phyloP scores from a whole-genome alignment of 805 yeast species.

The Lipomyces starkeyi region DNA sequence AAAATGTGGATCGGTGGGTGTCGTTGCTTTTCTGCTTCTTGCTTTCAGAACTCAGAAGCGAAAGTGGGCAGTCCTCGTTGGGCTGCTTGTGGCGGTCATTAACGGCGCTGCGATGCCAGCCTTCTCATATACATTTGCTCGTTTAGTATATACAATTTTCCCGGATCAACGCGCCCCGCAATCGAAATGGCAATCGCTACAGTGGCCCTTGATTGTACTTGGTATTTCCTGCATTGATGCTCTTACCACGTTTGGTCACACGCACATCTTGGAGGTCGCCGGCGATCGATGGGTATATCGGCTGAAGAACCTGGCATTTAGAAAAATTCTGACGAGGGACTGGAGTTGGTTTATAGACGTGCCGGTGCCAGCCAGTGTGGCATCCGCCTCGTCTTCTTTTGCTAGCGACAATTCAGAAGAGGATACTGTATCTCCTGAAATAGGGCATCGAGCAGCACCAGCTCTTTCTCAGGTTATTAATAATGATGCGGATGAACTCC shows the following conservation, averaged over 20 bases:
- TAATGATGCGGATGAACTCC: slow-evolving; percentile 81
- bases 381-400: neutral
- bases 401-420: neutral
- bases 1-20: neutral
- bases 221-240: slow-evolving; percentile 71
- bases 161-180: slow-evolving; percentile 47
- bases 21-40: neutral
- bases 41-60: slow-evolving; percentile 15
- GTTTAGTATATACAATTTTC: slow-evolving; percentile 67
- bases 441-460: slow-evolving; percentile 14
- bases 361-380: neutral
- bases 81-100: slow-evolving; percentile 58
- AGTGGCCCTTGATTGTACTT: slow-evolving; percentile 74
- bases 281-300: slow-evolving; percentile 71
- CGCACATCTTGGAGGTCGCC: slow-evolving; percentile 57
- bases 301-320: slow-evolving; percentile 59
- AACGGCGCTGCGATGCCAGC: slow-evolving; percentile 75
- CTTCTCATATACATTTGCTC: slow-evolving; percentile 78
- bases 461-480: slow-evolving; percentile 61
- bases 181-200: slow-evolving; percentile 39
- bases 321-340: slow-evolving; percentile 57
- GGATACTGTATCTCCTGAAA: neutral
- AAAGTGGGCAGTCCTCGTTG: slow-evolving; percentile 49
- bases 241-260: slow-evolving; percentile 56
- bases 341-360: slow-evolving; percentile 53